Evolutionary conservation across 495 filamentous ascomycete species (phyloP).

Genomic region (Penicillium robsamsonii): DNA sequence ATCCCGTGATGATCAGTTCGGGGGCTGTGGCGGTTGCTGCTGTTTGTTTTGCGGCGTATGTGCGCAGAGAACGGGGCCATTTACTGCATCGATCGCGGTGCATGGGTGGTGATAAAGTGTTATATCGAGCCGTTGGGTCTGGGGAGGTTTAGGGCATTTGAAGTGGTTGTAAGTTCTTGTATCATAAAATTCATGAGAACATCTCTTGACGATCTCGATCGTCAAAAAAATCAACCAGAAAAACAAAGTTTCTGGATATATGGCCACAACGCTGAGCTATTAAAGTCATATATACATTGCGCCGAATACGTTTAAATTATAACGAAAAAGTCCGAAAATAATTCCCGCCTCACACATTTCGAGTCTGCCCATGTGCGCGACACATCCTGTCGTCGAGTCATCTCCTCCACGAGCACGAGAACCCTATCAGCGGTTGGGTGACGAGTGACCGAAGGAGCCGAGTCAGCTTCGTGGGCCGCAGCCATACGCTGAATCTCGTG

Average conservation of each 20-base stretch:
- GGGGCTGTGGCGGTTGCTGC: slow-evolving; percentile 34
- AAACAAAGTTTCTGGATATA: not conserved
- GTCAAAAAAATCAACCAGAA: not conserved
- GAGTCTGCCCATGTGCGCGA: slow-evolving; percentile 43
- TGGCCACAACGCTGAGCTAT: not conserved
- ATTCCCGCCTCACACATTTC: slow-evolving; percentile 35
- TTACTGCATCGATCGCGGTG: slow-evolving; percentile 51
- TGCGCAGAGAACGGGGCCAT: slow-evolving; percentile 60
- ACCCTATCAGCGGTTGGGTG: slow-evolving; percentile 38
- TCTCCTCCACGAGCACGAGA: slow-evolving; percentile 37
- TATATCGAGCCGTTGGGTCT: slow-evolving; percentile 7
- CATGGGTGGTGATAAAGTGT: slow-evolving; percentile 25
- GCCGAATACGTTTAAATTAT: slow-evolving; percentile 28
- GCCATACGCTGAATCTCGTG: slow-evolving; percentile 40
- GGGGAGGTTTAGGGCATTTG: not conserved
- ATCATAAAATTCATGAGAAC: not conserved
- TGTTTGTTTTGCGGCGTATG: not conserved
- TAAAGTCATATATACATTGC: slow-evolving; percentile 3
- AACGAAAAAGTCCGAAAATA: slow-evolving; percentile 40
- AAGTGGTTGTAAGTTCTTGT: not conserved
- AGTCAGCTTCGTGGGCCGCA: slow-evolving; percentile 3
- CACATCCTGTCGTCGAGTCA: slow-evolving; percentile 40
- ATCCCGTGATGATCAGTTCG: slow-evolving; percentile 57
- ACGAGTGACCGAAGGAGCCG: slow-evolving; percentile 10
- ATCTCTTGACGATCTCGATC: not conserved